Base-by-base conservation (phyloP, 1,139 yeast species). In the Candida pseudocylindracea region DNA sequence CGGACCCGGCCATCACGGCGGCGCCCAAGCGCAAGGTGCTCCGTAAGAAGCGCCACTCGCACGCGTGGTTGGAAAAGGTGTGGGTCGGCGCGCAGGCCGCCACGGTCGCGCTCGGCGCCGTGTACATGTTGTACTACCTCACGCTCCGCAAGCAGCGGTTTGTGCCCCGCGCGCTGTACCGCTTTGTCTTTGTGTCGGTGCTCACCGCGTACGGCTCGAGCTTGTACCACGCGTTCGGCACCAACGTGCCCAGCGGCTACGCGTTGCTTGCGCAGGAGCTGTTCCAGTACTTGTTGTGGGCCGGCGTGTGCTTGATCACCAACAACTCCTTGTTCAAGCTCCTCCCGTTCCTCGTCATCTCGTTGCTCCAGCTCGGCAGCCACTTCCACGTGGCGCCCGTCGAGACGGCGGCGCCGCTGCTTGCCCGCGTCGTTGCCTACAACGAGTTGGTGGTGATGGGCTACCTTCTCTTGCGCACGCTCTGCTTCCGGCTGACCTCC, bases 251-350 rank as follows among this genome's bases (percentile, higher is more conserved):
- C 62, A 39, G 83, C 85, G 8, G 59, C 69, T 10, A 57, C 64
- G 43, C 74, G 9, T 55, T 76, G 45, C 42, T 73, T 32, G 66
- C 79, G 12, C 71, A 75, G 31, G 78, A 70, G 40, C 74, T 74
- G 49, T 72, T 72, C 55, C 88, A 75, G 46, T 67, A 63, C 42
- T 50, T 70, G 38, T 40, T 66, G 6, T 54, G 75, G 38, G 65
- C 72, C 1, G 26, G 49, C 2, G 51, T 67, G 27, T 75, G 85
- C 85, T 45, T 69, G 31, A 50, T 73, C 37, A 67, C 75, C 27
- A 69, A 76, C 50, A 58, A 63, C 39, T 71, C 81, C 1, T 50
- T 67, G n/a, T 72, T 70, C 51, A 75, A 75, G 46, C 42, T 75
- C 32, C 38, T 70, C 13, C 88, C 88, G 15, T 72, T 55, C 45